Percentiles rank a stretch among this genome's conserved stretches.
Conservation (phyloP, 441 rosid species). For the Mallotus japonicus region DNA sequence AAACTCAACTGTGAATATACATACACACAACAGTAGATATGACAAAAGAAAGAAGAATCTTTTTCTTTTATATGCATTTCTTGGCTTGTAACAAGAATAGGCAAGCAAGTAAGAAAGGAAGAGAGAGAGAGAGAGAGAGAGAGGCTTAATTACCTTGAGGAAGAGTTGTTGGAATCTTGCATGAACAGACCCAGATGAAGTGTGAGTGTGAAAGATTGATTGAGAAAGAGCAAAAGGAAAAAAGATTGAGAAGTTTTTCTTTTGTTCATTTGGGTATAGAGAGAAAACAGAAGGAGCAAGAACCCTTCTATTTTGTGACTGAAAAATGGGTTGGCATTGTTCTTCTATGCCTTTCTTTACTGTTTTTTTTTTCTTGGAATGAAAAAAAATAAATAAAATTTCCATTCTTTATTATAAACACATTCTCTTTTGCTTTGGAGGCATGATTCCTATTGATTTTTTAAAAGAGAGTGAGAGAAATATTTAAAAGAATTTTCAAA, state of each 20-base stretch:
- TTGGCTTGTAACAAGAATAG: background rate
- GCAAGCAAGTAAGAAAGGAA: background rate
- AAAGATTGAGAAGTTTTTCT: conserved; percentile 36
- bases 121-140: conserved; percentile 6
- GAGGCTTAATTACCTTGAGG: conserved; percentile 51
- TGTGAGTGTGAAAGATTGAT: conserved; percentile 25
- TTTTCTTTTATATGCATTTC: no score
- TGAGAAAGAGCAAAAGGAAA: conserved; percentile 19
- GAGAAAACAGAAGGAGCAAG: conserved; percentile 10
- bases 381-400: background rate
- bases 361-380: background rate
- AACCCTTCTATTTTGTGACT: conserved; percentile 27
- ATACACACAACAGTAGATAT: no score
- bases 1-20: no score
- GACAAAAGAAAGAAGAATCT: no score
- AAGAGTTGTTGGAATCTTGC: conserved; percentile 76
- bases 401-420: conserved; percentile 41
- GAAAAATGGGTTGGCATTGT: conserved; percentile 41
- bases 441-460: conserved; percentile 32
- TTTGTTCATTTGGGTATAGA: conserved; percentile 15
- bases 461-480: conserved; percentile 24
- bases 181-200: conserved; percentile 49
- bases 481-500: conserved; percentile 31
- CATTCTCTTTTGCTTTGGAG: conserved; percentile 50
- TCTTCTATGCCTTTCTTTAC: conserved; percentile 23